Conservation (phyloP, 345 rosid species). For the Clarkia xantiana region DNA sequence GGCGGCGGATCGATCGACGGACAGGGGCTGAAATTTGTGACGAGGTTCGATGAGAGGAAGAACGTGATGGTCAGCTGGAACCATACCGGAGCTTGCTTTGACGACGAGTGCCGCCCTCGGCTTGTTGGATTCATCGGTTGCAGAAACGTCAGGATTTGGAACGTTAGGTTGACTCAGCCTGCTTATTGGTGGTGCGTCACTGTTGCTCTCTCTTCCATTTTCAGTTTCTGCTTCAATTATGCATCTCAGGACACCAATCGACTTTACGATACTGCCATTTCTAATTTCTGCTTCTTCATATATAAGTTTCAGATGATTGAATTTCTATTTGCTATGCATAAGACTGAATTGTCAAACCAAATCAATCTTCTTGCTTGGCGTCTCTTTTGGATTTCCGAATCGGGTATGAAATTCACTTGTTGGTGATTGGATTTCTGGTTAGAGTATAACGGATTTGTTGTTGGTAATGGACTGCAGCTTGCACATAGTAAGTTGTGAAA, state of each 20-base stretch:
- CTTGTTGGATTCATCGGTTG: slow-evolving; percentile 66
- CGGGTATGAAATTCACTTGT: not conserved
- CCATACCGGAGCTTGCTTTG: slow-evolving; percentile 60
- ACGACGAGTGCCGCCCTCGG: slow-evolving; percentile 80
- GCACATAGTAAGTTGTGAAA: slow-evolving; percentile 60
- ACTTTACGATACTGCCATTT: too few relatives aligned
- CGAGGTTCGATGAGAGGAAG: slow-evolving; percentile 45
- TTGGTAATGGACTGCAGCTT: slow-evolving; percentile 37
- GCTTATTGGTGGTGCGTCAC: slow-evolving; percentile 88
- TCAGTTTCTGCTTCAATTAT: too few relatives aligned
- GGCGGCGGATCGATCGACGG: slow-evolving; percentile 88
- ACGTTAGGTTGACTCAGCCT: slow-evolving; percentile 46
- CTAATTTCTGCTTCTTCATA: too few relatives aligned
- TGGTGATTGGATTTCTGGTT: not conserved
- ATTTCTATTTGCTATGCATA: not conserved
- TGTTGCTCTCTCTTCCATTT: not conserved
- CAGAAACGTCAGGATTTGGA: slow-evolving; percentile 50
- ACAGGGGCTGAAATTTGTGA: slow-evolving; percentile 62
- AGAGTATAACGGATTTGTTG: not conserved
- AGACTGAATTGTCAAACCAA: not conserved
- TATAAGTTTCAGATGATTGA: too few relatives aligned
- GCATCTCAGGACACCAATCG: too few relatives aligned
- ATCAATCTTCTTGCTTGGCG: too few relatives aligned
- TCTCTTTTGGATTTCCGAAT: too few relatives aligned
- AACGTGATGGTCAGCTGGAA: slow-evolving; percentile 98